These are phyloP conservation scores for Penicillium italicum DNA, from an alignment of 2,329 filamentous ascomycete genomes.

Conservation along the genomic window DNA sequence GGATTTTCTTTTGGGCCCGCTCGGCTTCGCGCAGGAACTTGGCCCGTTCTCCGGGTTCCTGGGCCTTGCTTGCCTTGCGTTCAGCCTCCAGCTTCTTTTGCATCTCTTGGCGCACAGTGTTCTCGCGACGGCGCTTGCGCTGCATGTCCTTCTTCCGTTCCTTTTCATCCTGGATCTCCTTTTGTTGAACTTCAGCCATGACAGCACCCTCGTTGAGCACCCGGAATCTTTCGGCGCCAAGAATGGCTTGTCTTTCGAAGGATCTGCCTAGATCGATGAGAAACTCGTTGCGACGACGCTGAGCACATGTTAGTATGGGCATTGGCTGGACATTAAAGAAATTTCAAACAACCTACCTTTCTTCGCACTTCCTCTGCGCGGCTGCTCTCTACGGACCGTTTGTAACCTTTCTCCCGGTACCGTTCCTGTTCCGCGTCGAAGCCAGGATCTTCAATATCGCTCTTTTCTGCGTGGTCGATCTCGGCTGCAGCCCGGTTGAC, in stretches of 20 bases:
- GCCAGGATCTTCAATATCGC: slow-evolving; percentile 54
- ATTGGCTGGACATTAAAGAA: not conserved
- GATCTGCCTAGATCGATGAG: slow-evolving; percentile 55
- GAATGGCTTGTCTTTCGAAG: slow-evolving; percentile 64
- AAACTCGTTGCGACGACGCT: slow-evolving; percentile 59
- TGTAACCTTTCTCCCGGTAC: slow-evolving; percentile 55
- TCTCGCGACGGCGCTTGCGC: slow-evolving; percentile 89
- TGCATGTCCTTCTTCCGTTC: slow-evolving; percentile 99
- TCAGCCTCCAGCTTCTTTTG: slow-evolving; percentile 79
- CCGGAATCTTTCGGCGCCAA: slow-evolving; percentile 72
- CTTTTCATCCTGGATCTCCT: slow-evolving; percentile 90
- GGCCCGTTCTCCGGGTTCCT: slow-evolving; percentile 76
- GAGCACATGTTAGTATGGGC: slow-evolving; percentile 20
- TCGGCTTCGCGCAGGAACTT: slow-evolving; percentile 82
- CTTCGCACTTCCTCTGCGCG: slow-evolving; percentile 61
- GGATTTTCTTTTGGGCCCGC: slow-evolving; percentile 86
- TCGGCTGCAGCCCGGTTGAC: slow-evolving; percentile 63
- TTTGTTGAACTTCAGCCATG: slow-evolving; percentile 79
- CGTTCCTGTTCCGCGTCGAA: slow-evolving; percentile 52
- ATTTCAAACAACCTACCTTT: slow-evolving; percentile 50
- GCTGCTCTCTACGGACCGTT: slow-evolving; percentile 66
- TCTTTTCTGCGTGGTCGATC: slow-evolving; percentile 55
- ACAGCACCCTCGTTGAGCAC: slow-evolving; percentile 75
- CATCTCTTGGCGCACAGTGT: slow-evolving; percentile 82
- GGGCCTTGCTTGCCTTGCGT: slow-evolving; percentile 70